Percentiles rank a stretch among this genome's conserved stretches.
phyloP scores from a whole-genome alignment of 495 filamentous ascomycete species.

The Margaritispora aquatica region DNA sequence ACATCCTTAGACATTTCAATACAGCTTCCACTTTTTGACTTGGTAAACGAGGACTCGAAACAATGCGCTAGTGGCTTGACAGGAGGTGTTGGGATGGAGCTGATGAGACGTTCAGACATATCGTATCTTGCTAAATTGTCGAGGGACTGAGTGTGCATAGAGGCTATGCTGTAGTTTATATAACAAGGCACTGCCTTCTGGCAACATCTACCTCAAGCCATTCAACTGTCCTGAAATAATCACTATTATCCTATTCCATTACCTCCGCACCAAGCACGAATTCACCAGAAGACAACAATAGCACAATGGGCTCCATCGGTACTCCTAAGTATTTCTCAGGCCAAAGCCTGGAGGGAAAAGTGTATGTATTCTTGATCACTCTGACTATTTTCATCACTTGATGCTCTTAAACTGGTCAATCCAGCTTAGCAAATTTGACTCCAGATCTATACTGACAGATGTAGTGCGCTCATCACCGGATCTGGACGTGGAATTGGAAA shows the following conservation, averaged over 20 bases:
- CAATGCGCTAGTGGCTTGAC: background rate
- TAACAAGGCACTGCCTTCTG: too few relatives aligned
- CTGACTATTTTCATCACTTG: background rate
- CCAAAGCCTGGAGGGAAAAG: background rate
- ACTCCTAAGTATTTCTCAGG: background rate
- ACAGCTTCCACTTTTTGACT: too few relatives aligned
- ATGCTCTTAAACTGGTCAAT: too few relatives aligned
- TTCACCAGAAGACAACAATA: background rate
- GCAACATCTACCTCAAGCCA: too few relatives aligned
- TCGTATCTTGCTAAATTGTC: background rate
- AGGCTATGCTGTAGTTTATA: too few relatives aligned
- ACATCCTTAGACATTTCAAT: too few relatives aligned
- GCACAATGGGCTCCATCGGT: slow-evolving; percentile 6
- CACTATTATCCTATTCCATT: too few relatives aligned
- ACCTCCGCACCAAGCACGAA: too few relatives aligned
- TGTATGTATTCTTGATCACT: background rate
- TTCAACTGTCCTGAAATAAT: background rate
- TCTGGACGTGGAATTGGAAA: slow-evolving; percentile 67
- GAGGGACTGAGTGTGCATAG: background rate
- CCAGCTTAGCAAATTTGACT: too few relatives aligned
- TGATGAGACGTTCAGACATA: background rate
- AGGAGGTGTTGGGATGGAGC: background rate
- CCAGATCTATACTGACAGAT: background rate
- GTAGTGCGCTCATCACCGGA: slow-evolving; percentile 73
- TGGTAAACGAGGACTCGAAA: background rate